phyloP scores from a whole-genome alignment of 179 eudicot species.

The Corrigiola litoralis region DNA sequence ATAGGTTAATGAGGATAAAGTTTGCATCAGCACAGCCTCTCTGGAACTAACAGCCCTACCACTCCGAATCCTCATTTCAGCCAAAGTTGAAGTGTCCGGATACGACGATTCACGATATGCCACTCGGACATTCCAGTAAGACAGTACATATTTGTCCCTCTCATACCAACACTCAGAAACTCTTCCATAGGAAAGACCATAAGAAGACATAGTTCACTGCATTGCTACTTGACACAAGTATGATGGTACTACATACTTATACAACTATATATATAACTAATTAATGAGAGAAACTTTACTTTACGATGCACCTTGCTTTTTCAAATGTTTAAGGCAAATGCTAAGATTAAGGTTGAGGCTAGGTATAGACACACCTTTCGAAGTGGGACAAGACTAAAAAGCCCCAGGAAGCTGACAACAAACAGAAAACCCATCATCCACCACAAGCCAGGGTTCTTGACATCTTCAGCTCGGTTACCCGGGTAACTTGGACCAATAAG shows the following conservation, averaged over 20 bases:
- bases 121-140: neutral
- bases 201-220: too few species aligned
- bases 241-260: neutral
- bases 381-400: slow-evolving; percentile 93
- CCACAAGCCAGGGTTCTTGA: slow-evolving; percentile 75
- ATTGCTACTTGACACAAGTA: too few species aligned
- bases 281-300: neutral
- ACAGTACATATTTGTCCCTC: neutral
- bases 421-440: slow-evolving; percentile 97
- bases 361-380: slow-evolving; percentile 58
- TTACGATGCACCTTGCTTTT: too few species aligned
- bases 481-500: slow-evolving; percentile 86
- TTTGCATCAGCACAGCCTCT: too few species aligned
- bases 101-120: neutral
- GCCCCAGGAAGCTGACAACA: slow-evolving; percentile 93
- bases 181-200: too few species aligned
- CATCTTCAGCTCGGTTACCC: slow-evolving; percentile 94
- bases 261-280: neutral
- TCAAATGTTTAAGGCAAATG: neutral
- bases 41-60: too few species aligned
- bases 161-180: too few species aligned
- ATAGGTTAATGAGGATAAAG: too few species aligned
- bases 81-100: neutral
- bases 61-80: too few species aligned
- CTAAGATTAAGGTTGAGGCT: neutral